A percentile compares a stretch with the other conserved stretches of the same genome.
phyloP scores from a whole-genome alignment of 2,329 filamentous ascomycete species.

The Verticillium dahliae region DNA sequence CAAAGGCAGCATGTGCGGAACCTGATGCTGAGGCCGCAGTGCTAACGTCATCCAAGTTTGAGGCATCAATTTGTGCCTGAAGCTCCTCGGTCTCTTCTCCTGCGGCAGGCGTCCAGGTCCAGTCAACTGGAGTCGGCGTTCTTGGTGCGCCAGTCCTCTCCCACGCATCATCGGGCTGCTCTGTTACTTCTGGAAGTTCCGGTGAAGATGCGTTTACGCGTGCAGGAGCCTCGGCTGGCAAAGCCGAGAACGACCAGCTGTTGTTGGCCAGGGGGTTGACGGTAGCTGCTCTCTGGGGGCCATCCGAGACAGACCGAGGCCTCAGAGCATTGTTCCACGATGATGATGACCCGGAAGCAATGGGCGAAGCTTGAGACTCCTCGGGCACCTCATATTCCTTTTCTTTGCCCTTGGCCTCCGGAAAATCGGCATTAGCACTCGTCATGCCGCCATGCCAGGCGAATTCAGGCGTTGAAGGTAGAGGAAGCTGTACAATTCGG shows the following conservation, averaged over 20 bases:
- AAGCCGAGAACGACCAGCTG: slow-evolving; percentile 50
- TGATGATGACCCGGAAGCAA: background rate
- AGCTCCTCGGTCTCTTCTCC: background rate
- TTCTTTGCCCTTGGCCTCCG: slow-evolving; percentile 12
- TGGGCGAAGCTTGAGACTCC: background rate
- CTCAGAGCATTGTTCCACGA: slow-evolving; percentile 20
- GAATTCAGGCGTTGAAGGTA: slow-evolving; percentile 10
- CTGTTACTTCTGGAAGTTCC: background rate
- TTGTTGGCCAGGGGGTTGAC: slow-evolving; percentile 52
- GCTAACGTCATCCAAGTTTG: background rate
- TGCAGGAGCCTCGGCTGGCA: slow-evolving; percentile 19
- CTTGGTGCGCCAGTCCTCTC: background rate
- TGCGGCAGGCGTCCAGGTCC: background rate
- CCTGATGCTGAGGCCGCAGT: background rate
- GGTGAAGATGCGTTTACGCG: background rate
- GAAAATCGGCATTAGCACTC: background rate
- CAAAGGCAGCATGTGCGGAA: background rate
- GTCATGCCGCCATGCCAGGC: slow-evolving; percentile 5
- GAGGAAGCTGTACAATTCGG: background rate
- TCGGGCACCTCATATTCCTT: slow-evolving; percentile 7
- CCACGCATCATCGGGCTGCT: background rate
- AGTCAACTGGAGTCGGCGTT: background rate
- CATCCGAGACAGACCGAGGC: slow-evolving; percentile 51
- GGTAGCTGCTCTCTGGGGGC: slow-evolving; percentile 34
- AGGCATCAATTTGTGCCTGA: background rate